A percentile compares a stretch with the other conserved stretches of the same genome.
Conservation (phyloP, 2,329 filamentous ascomycete species). For the Ustulina deusta region DNA sequence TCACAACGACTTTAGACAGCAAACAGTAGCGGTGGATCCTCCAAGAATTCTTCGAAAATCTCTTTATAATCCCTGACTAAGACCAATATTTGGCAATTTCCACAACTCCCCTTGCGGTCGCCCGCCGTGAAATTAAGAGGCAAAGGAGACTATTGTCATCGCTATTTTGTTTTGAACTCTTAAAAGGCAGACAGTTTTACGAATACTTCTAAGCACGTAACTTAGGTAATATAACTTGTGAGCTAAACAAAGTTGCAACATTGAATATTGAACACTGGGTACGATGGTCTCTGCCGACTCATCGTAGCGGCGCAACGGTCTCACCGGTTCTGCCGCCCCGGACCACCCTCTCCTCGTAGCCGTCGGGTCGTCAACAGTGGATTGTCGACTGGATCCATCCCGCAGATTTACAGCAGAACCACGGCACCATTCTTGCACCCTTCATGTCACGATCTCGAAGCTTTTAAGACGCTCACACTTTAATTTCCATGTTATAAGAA, state of each 20-base stretch:
- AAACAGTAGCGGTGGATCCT: constrained; percentile 23
- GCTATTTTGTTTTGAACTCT: background rate
- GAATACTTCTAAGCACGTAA: background rate
- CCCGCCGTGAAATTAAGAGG: background rate
- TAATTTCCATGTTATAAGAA: too few species aligned
- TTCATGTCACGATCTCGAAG: too few species aligned
- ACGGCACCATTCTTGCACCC: too few species aligned
- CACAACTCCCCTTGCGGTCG: constrained; percentile 1
- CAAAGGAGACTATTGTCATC: background rate
- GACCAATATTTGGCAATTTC: constrained; percentile 2
- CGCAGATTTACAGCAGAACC: too few species aligned
- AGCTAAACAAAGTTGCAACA: background rate
- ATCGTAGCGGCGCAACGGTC: too few species aligned
- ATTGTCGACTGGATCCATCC: too few species aligned
- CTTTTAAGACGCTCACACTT: too few species aligned
- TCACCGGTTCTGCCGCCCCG: too few species aligned
- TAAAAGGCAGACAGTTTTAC: background rate
- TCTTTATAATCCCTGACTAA: constrained; percentile 19
- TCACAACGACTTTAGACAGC: constrained; percentile 18
- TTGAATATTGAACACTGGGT: too few species aligned
- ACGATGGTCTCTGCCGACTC: too few species aligned
- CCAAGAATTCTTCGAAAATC: constrained; percentile 25
- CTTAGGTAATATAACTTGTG: background rate
- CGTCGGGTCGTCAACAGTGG: too few species aligned
- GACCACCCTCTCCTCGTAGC: too few species aligned